Evolutionary conservation across 768 basidiomycete species (phyloP), one percentile per base, ranked within the genome.

Genomic region (Hericium alpestre): DNA sequence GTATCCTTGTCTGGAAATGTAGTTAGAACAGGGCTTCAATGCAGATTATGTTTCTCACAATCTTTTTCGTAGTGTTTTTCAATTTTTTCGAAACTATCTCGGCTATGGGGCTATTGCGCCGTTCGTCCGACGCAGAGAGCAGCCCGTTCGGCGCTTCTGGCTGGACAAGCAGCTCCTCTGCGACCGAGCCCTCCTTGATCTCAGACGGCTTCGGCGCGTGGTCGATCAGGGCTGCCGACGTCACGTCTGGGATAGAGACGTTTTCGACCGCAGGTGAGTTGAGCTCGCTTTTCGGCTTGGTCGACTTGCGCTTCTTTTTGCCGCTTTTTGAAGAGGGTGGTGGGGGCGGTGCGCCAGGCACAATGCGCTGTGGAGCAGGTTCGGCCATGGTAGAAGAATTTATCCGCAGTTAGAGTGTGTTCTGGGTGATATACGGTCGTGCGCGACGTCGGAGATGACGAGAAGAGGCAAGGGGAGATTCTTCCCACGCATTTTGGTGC

Each of bases 31-130:
- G 38, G 11, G 22, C 48, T 39, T 52, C 61, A 22, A 65, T 53
- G 56, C n/a, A 49, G 49, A 25, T 37, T 41, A 25, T 54, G 49
- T 37, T 55, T 61, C 81, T 62, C 67, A 90, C 91, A 60, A 93
- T 88, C 72, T 93, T 94, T 76, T 93, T 93, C 56, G 76, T 78
- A 18, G 89, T 78, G 40, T 79, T 75, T 61, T 90, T 88, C 65
- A 90, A 70, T 52, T 91, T 79, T 72, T 92, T 93, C 65, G 77
- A 76, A 60, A 94, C 72, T 59, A 94, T 78, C 49, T 93, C 90
- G 53, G 86, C 81, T 56, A 87, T 78, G 8, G 90, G 84, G 60
- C 85, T 87, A 16, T 68, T 71, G 67, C 83, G 87, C 57, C 52
- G 58, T 38, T 71, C 59, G 27, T 38, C 41, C 23, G 38, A 46